phyloP scores from a whole-genome alignment of 768 basidiomycete genomes.

The Boletales sp. region DNA sequence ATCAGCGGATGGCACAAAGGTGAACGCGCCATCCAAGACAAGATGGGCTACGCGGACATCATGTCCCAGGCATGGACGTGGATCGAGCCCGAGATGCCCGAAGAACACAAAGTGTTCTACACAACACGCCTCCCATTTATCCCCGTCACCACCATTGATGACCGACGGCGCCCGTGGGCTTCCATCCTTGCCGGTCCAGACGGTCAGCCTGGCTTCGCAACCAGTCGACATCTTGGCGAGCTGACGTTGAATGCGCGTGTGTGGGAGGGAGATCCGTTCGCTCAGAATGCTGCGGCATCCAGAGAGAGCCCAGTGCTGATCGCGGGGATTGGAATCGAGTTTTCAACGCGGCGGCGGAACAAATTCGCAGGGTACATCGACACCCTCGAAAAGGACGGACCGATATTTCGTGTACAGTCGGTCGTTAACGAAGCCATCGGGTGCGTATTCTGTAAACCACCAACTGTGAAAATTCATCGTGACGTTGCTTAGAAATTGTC shows the following conservation, averaged over 20 bases:
- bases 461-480: not conserved
- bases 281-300: slow-evolving; percentile 28
- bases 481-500: slow-evolving; percentile 50
- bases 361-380: slow-evolving; percentile 57
- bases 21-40: slow-evolving; percentile 47
- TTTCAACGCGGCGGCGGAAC: slow-evolving; percentile 54
- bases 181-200: slow-evolving; percentile 47
- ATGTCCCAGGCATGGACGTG: slow-evolving; percentile 35
- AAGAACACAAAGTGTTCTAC: slow-evolving; percentile 49
- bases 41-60: slow-evolving; percentile 40
- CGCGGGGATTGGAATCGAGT: slow-evolving; percentile 62
- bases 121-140: slow-evolving; percentile 49
- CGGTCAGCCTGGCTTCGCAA: slow-evolving; percentile 47
- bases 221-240: slow-evolving; percentile 31
- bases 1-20: slow-evolving; percentile 43
- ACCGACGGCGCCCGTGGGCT: slow-evolving; percentile 51
- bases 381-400: slow-evolving; percentile 27
- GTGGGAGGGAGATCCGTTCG: slow-evolving; percentile 58
- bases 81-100: slow-evolving; percentile 47
- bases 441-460: slow-evolving; percentile 32
- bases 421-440: slow-evolving; percentile 56
- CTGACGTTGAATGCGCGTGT: slow-evolving; percentile 37
- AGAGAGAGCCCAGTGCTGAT: slow-evolving; percentile 30
- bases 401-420: slow-evolving; percentile 33
- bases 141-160: slow-evolving; percentile 54